Percentiles rank a stretch among this genome's conserved stretches.
These are phyloP conservation scores for Bretschneidera sinensis DNA, from an alignment of 345 rosid species.

Conservation along the genomic window DNA sequence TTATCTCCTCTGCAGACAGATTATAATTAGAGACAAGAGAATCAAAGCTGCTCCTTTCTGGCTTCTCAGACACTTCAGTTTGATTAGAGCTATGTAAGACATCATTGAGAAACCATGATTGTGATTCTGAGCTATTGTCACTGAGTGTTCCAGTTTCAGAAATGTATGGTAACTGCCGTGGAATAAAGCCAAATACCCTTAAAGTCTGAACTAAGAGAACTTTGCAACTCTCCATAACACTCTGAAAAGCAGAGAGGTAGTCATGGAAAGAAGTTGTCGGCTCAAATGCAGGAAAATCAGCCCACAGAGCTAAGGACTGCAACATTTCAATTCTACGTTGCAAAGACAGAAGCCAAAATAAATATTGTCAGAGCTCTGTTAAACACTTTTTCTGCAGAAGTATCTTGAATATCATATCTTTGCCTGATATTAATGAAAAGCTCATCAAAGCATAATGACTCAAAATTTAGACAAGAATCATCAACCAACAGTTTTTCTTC, in stretches of 20 bases:
- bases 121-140: conserved; percentile 24
- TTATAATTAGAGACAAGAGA: conserved; percentile 12
- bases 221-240: conserved; percentile 57
- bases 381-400: conserved; percentile 29
- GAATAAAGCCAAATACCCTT: conserved; percentile 33
- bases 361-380: conserved; percentile 50
- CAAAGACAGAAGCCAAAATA: conserved; percentile 51
- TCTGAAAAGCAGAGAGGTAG: conserved; percentile 62
- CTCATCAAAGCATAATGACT: conserved; percentile 70
- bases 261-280: conserved; percentile 60
- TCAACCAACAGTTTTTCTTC: conserved; percentile 44
- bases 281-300: conserved; percentile 55
- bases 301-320: conserved; percentile 54
- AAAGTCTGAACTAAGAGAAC: conserved; percentile 38
- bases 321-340: conserved; percentile 44
- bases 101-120: conserved; percentile 49
- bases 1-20: conserved; percentile 45
- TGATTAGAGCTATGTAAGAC: conserved; percentile 18
- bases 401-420: conserved; percentile 30
- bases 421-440: conserved; percentile 46
- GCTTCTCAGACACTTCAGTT: conserved; percentile 28
- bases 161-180: conserved; percentile 32
- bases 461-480: conserved; percentile 62
- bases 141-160: conserved; percentile 21
- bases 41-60: conserved; percentile 23